phyloP scores from a whole-genome alignment of 441 rosid genomes.

The Pelargonium citronellum region DNA sequence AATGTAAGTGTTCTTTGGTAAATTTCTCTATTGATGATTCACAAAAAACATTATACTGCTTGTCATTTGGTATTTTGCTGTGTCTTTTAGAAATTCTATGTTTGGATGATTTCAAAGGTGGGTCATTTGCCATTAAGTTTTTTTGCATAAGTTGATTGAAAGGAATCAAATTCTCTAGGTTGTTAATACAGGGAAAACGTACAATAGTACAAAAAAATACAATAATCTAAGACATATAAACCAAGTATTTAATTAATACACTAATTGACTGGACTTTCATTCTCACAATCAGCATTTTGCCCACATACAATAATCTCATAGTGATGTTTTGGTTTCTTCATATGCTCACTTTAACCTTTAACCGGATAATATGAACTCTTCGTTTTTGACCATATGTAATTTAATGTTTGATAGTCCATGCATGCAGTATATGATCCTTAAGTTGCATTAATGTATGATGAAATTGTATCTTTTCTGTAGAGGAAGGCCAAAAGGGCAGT shows the following conservation, averaged over 20 bases:
- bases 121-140: neutral
- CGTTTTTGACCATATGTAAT: neutral
- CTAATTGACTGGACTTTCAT: neutral
- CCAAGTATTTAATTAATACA: neutral
- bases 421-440: neutral
- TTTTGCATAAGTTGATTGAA: neutral
- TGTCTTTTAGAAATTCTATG: neutral
- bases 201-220: no score
- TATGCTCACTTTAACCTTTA: no score
- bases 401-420: neutral
- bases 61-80: neutral
- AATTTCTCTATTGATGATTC: neutral
- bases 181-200: no score
- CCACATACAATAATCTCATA: no score
- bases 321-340: no score
- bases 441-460: neutral
- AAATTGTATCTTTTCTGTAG: conserved; percentile 29
- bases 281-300: no score
- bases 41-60: no score
- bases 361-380: no score
- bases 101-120: neutral
- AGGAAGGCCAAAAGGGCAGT: conserved; percentile 83
- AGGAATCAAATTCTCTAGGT: neutral
- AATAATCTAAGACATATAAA: no score
- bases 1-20: conserved; percentile 37